Conservation (phyloP, 163 green algal species). For the Trebouxiophyceae sp. region DNA sequence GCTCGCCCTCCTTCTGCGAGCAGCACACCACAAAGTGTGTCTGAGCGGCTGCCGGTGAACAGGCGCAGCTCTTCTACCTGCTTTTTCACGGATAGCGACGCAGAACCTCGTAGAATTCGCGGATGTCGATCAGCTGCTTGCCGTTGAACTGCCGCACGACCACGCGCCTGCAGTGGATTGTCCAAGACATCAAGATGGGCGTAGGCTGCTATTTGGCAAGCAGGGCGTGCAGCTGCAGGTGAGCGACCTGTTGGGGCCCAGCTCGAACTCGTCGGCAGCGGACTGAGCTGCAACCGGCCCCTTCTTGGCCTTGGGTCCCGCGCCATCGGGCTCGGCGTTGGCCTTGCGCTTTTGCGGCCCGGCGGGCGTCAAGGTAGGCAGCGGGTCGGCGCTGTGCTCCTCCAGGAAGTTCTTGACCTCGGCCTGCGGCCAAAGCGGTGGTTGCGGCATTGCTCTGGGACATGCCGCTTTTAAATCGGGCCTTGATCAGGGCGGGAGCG, state of each 20-base stretch:
- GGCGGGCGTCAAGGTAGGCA: neutral
- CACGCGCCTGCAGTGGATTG: conserved; percentile 7
- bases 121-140: conserved; percentile 18
- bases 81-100: neutral
- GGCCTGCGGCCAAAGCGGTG: too few species aligned
- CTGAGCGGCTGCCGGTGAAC: too few species aligned
- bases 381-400: neutral
- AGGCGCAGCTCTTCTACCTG: neutral
- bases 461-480: too few species aligned
- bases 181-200: neutral
- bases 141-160: conserved; percentile 27
- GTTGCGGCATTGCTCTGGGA: too few species aligned
- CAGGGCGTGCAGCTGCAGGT: neutral
- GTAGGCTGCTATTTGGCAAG: neutral
- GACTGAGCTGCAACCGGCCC: too few species aligned
- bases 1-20: conserved; percentile 42
- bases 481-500: too few species aligned
- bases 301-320: too few species aligned
- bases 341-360: neutral
- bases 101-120: conserved; percentile 25
- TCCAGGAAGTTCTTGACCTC: too few species aligned
- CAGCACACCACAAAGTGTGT: too few species aligned
- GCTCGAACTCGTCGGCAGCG: neutral
- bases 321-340: neutral
- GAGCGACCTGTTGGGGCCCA: neutral